A percentile compares a stretch with the other conserved stretches of the same genome.
Evolutionary conservation across 2,329 filamentous ascomycete genomes (phyloP).

Genomic region (Laburnicola sp.): DNA sequence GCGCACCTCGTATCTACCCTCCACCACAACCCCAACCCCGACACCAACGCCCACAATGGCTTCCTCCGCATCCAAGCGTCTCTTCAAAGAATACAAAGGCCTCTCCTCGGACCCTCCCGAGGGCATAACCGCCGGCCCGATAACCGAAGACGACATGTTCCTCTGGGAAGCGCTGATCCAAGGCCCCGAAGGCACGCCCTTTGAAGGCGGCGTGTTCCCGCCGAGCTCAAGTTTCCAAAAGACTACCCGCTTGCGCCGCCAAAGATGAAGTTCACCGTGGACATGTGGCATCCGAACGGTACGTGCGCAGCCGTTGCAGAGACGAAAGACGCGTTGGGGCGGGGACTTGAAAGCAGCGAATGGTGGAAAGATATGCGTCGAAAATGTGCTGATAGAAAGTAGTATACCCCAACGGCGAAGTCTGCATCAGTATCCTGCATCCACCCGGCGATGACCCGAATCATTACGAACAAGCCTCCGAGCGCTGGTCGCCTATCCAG

Average conservation of each 20-base stretch:
- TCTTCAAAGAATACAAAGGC: constrained; percentile 94
- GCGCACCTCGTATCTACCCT: too few relatives aligned
- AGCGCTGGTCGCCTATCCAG: constrained; percentile 95
- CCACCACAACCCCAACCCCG: too few relatives aligned
- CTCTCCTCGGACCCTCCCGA: constrained; percentile 96
- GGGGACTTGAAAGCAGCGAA: not conserved
- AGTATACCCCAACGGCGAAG: constrained; percentile 82
- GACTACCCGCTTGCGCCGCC: constrained; percentile 89
- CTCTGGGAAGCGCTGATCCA: constrained; percentile 96
- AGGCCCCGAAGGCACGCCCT: constrained; percentile 92
- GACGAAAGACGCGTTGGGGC: not conserved
- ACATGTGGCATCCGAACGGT: constrained; percentile 93
- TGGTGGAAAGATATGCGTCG: not conserved
- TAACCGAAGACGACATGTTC: constrained; percentile 93
- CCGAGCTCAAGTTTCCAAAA: constrained; percentile 77
- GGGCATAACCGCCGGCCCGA: constrained; percentile 91
- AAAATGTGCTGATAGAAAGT: constrained; percentile 6
- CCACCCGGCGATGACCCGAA: constrained; percentile 91
- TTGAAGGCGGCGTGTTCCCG: constrained; percentile 93
- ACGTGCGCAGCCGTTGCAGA: constrained; percentile 29
- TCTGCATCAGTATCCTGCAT: constrained; percentile 97
- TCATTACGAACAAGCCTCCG: constrained; percentile 86
- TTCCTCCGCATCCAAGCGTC: constrained; percentile 68
- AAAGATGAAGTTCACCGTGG: constrained; percentile 80
- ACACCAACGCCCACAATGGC: constrained; percentile 44